Conservation (phyloP, 73 alveolate species). For the Stentor roeselii region DNA sequence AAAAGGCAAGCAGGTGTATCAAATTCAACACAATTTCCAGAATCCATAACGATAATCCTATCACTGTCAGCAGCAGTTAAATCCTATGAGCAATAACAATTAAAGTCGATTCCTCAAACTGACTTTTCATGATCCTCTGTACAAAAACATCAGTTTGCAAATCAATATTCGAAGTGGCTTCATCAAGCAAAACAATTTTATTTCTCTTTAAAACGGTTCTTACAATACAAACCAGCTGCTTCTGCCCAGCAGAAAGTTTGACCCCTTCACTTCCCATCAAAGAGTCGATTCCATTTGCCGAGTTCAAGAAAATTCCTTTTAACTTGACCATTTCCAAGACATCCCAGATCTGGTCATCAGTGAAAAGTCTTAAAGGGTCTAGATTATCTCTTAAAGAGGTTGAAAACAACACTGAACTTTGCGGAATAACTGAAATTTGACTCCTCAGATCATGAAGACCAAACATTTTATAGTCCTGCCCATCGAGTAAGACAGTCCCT, state of each 20-base stretch:
- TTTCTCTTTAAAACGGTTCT: conserved; percentile 66
- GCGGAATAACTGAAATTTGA: conserved; percentile 67
- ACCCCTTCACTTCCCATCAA: too few species aligned
- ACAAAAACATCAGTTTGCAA: conserved; percentile 73
- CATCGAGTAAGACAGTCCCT: conserved; percentile 62
- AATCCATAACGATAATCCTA: conserved; percentile 66
- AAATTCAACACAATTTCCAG: conserved; percentile 70
- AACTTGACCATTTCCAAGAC: conserved; percentile 51
- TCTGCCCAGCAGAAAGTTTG: too few species aligned
- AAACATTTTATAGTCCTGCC: conserved; percentile 43
- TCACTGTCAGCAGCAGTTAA: conserved; percentile 69
- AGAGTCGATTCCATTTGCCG: too few species aligned
- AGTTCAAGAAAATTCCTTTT: too few species aligned
- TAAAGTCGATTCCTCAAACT: conserved; percentile 68
- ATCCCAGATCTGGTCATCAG: conserved; percentile 50
- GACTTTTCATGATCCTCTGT: conserved; percentile 58
- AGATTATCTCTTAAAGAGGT: conserved; percentile 71
- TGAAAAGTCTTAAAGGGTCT: conserved; percentile 75
- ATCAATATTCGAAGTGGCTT: conserved; percentile 91
- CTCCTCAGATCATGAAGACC: conserved; percentile 71
- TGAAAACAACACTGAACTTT: conserved; percentile 64
- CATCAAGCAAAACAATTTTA: conserved; percentile 85
- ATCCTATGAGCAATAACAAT: conserved; percentile 84
- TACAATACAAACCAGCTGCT: too few species aligned
- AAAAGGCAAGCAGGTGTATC: too few species aligned